Evolutionary conservation across 208 protist genomes (phyloP), one percentile per base, ranked within the genome.

Genomic region (Tritrichomonas musculus): DNA sequence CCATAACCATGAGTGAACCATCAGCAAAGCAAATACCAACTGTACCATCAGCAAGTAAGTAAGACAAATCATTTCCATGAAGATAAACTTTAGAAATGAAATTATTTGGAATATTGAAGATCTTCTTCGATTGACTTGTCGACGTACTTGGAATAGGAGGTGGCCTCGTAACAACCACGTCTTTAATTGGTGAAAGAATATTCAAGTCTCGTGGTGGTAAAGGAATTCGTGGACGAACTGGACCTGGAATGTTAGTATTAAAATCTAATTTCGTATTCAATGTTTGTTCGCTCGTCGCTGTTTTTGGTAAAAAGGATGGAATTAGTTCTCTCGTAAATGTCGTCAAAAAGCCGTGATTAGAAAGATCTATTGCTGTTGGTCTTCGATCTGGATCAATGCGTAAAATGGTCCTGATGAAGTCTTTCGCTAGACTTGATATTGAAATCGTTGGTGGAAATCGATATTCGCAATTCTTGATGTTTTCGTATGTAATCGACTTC

Each of bases 1-100:
- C 95, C 95, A 97, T 97, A 47, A 98, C 95, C 66, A 99, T 98
- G 94, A 98, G 98, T 14, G 97, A 98, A 33, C 94, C 95, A 96
- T 99, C 98, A 96, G 99, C 99, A 96, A 98, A 99, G 95, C 97
- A 96, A n/a, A 97, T 98, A 36, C 98, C 98, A 92, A 97, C 96
- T 55, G 96, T 95, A 27, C 97, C 97, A 94, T 97, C 97, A 94
- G 94, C 97, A 30, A 99, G 96, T 64, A 96, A 73, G 96, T 99
- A 99, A 53, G 96, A 97, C 33, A 99, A 93, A 53, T 98, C 98
- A 96, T 99, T 99, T 96, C 99, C 99, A 30, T 88, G 77, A 57
- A 57, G 27, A 36, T 47, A 88, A 47, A 88, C 53, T 49, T 47
- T 88, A 2, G 77, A 53, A 53, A 88, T 47, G 30, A 53, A 88